Percentiles rank a stretch among this genome's conserved stretches.
Evolutionary conservation across 305 asterid species (phyloP).

Genomic region (Lippia alba): DNA sequence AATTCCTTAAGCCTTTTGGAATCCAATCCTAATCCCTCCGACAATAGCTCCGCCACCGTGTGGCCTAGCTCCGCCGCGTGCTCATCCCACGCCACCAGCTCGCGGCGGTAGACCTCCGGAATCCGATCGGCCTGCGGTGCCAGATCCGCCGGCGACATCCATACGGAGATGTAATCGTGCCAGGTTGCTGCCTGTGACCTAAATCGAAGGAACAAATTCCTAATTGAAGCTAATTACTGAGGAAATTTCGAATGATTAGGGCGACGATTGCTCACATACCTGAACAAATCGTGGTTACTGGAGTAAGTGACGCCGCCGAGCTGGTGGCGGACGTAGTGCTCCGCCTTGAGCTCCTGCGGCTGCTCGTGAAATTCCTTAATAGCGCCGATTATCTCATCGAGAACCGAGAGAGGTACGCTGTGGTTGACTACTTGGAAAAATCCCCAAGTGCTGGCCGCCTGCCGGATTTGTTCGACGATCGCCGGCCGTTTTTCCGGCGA

Average conservation of each 20-base stretch:
- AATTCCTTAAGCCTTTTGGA: background rate
- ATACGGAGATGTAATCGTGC: slow-evolving; percentile 4
- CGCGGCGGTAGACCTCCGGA: background rate
- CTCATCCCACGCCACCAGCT: slow-evolving; percentile 2
- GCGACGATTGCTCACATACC: background rate
- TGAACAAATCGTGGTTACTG: slow-evolving; percentile 12
- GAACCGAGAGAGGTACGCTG: background rate
- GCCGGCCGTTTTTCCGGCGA: background rate
- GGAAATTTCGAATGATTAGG: too few relatives aligned
- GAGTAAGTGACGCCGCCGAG: slow-evolving; percentile 4
- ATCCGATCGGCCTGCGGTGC: background rate
- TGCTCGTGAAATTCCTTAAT: slow-evolving; percentile 4
- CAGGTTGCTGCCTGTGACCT: slow-evolving; percentile 11
- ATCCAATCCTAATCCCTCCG: slow-evolving; percentile 7
- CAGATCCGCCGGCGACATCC: background rate
- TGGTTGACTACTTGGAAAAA: slow-evolving; percentile 15
- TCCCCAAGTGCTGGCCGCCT: slow-evolving; percentile 11
- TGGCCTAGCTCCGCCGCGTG: background rate
- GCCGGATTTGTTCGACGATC: slow-evolving; percentile 3
- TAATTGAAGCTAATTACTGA: background rate
- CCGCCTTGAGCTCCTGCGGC: slow-evolving; percentile 11
- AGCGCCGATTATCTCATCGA: background rate
- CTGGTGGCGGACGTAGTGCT: slow-evolving; percentile 4
- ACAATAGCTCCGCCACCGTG: slow-evolving; percentile 5
- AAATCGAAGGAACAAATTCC: background rate